phyloP scores from a whole-genome alignment of 148 eudicot genomes.

The Chenopodium album region DNA sequence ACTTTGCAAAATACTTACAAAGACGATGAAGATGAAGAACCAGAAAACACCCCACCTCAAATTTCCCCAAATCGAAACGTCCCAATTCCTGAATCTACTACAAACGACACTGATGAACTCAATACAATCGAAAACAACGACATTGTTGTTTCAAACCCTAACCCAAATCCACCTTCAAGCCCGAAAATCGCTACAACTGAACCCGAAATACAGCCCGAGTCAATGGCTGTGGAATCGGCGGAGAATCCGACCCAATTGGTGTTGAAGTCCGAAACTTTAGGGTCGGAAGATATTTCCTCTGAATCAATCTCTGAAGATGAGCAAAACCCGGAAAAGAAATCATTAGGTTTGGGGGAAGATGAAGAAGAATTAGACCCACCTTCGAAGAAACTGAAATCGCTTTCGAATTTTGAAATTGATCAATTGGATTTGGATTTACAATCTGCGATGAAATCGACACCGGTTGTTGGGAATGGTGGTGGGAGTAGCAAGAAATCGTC shows the following conservation, averaged over 20 bases:
- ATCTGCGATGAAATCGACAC: background rate
- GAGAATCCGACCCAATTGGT: background rate
- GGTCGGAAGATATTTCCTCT: conserved; percentile 21
- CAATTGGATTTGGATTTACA: background rate
- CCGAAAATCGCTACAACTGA: background rate
- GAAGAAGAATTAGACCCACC: conserved; percentile 9
- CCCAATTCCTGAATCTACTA: background rate
- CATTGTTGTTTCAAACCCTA: background rate
- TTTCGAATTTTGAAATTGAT: conserved; percentile 7
- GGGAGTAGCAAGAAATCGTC: conserved; percentile 27
- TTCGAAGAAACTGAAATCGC: conserved; percentile 18
- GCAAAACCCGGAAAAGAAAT: conserved; percentile 22
- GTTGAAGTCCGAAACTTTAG: conserved; percentile 9
- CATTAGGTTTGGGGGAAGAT: conserved; percentile 16
- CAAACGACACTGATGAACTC: background rate
- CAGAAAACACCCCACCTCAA: background rate
- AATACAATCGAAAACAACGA: background rate
- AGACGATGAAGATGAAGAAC: conserved; percentile 23
- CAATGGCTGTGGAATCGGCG: background rate
- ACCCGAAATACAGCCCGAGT: conserved; percentile 4
- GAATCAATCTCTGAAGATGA: conserved; percentile 34
- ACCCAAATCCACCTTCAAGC: conserved; percentile 6
- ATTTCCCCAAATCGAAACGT: background rate
- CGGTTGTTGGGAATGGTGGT: conserved; percentile 1
- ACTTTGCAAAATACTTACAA: conserved; percentile 31